Conservation (phyloP, 352 stramenopile genomes). For the Phytophthora crassamura region DNA sequence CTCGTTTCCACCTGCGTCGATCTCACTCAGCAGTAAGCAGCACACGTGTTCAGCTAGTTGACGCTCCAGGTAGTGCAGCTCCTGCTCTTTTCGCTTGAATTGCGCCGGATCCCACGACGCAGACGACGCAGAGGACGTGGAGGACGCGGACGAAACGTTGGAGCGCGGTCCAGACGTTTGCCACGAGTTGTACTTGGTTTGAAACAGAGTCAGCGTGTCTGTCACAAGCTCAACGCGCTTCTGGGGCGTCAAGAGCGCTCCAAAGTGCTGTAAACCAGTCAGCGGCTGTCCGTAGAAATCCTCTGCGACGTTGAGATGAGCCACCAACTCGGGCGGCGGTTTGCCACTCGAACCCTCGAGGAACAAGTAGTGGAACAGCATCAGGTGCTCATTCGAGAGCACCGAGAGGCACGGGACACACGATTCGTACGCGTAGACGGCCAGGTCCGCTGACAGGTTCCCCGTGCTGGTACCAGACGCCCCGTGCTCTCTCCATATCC, state of each 20-base stretch:
- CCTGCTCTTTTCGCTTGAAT: constrained; percentile 38
- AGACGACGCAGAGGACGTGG: constrained; percentile 36
- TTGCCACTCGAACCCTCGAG: constrained; percentile 37
- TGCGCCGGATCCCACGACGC: constrained; percentile 38
- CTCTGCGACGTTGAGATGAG: constrained; percentile 30
- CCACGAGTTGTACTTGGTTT: constrained; percentile 52
- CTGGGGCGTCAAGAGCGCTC: constrained; percentile 39
- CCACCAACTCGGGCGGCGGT: constrained; percentile 23
- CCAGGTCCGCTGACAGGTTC: constrained; percentile 48
- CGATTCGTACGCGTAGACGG: constrained; percentile 71
- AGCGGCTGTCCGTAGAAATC: constrained; percentile 69
- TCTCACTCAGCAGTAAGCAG: constrained; percentile 36
- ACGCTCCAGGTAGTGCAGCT: constrained; percentile 47
- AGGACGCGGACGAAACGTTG: constrained; percentile 43
- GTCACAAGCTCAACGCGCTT: constrained; percentile 66
- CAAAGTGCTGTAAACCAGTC: constrained; percentile 42
- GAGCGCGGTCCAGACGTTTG: constrained; percentile 31
- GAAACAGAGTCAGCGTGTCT: constrained; percentile 51
- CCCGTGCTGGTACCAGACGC: constrained; percentile 4
- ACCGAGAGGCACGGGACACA: constrained; percentile 73
- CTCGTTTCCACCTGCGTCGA: constrained; percentile 4
- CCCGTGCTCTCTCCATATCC: constrained; percentile 57
- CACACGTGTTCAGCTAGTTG: constrained; percentile 44
- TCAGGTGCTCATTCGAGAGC: constrained; percentile 69
- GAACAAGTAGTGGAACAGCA: constrained; percentile 62